Evolutionary conservation across 495 filamentous ascomycete species (phyloP).

Genomic region (Podospora conica): DNA sequence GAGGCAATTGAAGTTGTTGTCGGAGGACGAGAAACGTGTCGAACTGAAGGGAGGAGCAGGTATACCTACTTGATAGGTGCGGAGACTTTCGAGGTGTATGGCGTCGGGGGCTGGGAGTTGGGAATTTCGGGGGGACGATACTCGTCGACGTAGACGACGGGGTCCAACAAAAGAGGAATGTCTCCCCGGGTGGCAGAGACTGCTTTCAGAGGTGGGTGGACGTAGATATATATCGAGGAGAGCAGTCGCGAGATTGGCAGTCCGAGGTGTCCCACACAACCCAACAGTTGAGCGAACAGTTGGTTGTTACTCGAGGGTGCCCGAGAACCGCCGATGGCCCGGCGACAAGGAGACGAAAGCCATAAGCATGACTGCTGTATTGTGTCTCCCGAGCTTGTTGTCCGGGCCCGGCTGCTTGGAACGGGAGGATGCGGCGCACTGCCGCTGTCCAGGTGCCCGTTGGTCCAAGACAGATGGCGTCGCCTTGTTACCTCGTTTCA

Average conservation of each 20-base stretch:
- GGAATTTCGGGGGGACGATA: too few relatives aligned
- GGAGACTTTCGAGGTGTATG: too few relatives aligned
- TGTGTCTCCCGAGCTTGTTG: not conserved
- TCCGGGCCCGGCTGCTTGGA: not conserved
- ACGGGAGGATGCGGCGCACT: not conserved
- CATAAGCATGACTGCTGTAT: not conserved
- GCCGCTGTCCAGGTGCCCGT: not conserved
- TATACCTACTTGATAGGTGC: too few relatives aligned
- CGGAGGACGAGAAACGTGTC: too few relatives aligned
- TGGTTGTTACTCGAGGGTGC: not conserved
- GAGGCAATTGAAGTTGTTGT: too few relatives aligned
- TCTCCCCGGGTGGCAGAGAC: too few relatives aligned
- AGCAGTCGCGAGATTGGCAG: not conserved
- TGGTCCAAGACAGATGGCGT: not conserved
- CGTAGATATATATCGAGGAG: not conserved
- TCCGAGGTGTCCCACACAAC: not conserved
- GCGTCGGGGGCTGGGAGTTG: too few relatives aligned
- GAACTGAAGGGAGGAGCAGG: too few relatives aligned
- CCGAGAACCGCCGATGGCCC: not conserved
- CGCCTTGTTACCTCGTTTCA: not conserved
- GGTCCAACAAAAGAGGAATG: too few relatives aligned
- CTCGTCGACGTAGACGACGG: too few relatives aligned
- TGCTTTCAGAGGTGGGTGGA: not conserved
- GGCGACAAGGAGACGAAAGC: not conserved
- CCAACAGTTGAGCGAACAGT: too few relatives aligned